phyloP scores from a whole-genome alignment of 2,329 filamentous ascomycete genomes.

The Penicillium sp. region DNA sequence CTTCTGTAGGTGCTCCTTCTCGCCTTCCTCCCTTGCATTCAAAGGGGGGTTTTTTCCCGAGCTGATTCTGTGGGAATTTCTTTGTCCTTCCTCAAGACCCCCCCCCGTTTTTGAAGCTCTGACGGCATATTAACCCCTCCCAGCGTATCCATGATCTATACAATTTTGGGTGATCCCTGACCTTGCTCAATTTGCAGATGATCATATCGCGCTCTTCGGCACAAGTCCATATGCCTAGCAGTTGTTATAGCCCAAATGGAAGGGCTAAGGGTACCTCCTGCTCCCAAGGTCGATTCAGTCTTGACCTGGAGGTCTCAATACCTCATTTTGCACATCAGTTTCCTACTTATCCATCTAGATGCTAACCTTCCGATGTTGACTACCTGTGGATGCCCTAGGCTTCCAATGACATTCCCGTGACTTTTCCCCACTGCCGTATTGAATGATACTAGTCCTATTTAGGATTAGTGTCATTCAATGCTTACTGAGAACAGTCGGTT shows the following conservation, averaged over 20 bases:
- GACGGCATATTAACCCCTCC: not conserved
- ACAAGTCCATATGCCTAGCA: not conserved
- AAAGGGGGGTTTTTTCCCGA: slow-evolving; percentile 1
- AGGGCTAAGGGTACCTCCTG: not conserved
- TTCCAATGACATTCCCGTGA: slow-evolving; percentile 10
- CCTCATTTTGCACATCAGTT: not conserved
- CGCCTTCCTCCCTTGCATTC: slow-evolving; percentile 1
- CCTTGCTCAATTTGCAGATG: not conserved
- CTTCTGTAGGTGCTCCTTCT: not conserved
- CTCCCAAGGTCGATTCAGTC: not conserved
- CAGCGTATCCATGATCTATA: not conserved
- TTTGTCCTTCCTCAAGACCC: not conserved
- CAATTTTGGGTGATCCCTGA: not conserved
- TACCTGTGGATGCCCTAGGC: not conserved
- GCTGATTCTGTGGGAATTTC: not conserved
- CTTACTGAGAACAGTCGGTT: slow-evolving; percentile 6
- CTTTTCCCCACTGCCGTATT: not conserved
- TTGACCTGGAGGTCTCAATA: not conserved
- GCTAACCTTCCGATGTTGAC: slow-evolving; percentile 1
- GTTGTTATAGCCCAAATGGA: not conserved
- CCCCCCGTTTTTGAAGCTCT: not conserved
- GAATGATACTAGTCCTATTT: not conserved
- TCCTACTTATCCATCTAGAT: slow-evolving; percentile 8
- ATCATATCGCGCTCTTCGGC: not conserved
- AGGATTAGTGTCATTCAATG: not conserved